Percentiles rank a stretch among this genome's conserved stretches.
Conservation (phyloP, 2,329 filamentous ascomycete species). For the Didymella pinodella region DNA sequence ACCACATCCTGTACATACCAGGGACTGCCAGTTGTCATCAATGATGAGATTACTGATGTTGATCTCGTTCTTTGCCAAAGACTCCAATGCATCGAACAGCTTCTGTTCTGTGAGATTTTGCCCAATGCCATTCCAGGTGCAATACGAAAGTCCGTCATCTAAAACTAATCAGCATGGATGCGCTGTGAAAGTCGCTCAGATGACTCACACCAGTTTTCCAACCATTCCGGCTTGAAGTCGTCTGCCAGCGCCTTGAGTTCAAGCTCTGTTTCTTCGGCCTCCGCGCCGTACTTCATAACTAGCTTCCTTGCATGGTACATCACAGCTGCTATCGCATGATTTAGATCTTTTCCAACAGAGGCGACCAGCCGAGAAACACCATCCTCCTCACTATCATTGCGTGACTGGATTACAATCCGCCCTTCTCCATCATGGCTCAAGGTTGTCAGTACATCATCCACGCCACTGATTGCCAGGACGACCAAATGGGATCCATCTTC, state of each 20-base stretch:
- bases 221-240: conserved; percentile 70
- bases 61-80: conserved; percentile 74
- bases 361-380: conserved; percentile 71
- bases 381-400: conserved; percentile 70
- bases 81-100: conserved; percentile 76
- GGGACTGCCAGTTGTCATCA: conserved; percentile 83
- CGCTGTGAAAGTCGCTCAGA: background rate
- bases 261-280: conserved; percentile 54
- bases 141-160: conserved; percentile 88
- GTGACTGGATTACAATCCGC: conserved; percentile 71
- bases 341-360: conserved; percentile 75
- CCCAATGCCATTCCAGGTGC: conserved; percentile 95
- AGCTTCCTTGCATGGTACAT: conserved; percentile 86
- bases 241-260: conserved; percentile 59
- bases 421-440: conserved; percentile 72
- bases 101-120: conserved; percentile 83
- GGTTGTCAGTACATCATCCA: conserved; percentile 73
- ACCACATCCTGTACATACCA: conserved; percentile 17
- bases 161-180: background rate
- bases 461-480: conserved; percentile 77
- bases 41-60: conserved; percentile 87
- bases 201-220: conserved; percentile 74
- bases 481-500: conserved; percentile 76
- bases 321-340: conserved; percentile 77
- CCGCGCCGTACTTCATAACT: conserved; percentile 58